Evolutionary conservation across 495 filamentous ascomycete genomes (phyloP).

Genomic region (Podospora fimiseda): DNA sequence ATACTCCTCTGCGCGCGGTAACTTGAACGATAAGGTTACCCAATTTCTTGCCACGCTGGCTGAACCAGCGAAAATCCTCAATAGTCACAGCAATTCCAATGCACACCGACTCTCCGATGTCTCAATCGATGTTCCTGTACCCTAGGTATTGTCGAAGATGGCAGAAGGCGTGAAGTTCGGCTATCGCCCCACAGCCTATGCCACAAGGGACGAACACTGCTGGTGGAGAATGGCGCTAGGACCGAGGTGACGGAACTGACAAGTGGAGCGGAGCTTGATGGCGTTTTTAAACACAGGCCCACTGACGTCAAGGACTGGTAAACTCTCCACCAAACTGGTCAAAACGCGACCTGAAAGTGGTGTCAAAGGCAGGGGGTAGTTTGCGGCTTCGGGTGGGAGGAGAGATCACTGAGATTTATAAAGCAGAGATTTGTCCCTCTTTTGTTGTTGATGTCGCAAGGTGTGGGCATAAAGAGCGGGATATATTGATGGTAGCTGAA

Average conservation of each 20-base stretch:
- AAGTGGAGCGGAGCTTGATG: neutral
- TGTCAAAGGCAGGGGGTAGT: neutral
- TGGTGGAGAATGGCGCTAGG: neutral
- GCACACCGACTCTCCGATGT: no score
- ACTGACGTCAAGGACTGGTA: neutral
- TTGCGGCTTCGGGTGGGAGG: neutral
- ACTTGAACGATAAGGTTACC: no score
- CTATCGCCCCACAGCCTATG: neutral
- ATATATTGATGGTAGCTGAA: neutral
- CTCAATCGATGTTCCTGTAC: no score
- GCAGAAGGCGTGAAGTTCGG: no score
- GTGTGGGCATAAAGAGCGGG: neutral
- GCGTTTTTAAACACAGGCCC: neutral
- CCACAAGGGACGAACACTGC: neutral
- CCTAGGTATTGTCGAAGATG: neutral
- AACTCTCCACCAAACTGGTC: neutral
- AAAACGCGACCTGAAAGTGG: neutral
- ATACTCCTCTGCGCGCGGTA: no score
- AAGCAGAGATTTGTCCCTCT: no score
- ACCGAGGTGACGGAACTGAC: neutral
- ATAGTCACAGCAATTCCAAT: no score
- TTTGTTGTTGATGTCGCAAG: no score
- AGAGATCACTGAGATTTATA: neutral
- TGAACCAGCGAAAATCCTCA: no score
- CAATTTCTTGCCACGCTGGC: no score